These are phyloP conservation scores for Euphorbia tirucalli DNA, from an alignment of 345 rosid genomes.

Conservation along the genomic window DNA sequence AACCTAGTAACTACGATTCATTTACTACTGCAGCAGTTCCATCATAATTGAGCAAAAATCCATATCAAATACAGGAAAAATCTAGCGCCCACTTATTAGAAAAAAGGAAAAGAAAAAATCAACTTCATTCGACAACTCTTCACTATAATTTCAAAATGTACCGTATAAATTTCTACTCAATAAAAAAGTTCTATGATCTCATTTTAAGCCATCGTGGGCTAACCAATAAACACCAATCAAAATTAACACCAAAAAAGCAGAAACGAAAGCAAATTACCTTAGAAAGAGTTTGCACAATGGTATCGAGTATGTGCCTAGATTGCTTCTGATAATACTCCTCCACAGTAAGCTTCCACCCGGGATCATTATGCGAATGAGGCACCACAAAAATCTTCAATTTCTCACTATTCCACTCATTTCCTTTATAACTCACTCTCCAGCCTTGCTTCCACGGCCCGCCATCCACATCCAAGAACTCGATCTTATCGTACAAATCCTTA, in stretches of 20 bases:
- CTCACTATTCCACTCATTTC: constrained; percentile 86
- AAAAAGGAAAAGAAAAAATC: background rate
- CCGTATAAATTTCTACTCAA: background rate
- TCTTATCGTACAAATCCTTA: constrained; percentile 81
- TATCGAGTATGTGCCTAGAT: constrained; percentile 75
- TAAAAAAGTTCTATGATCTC: background rate
- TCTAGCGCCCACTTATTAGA: background rate
- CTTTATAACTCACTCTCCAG: constrained; percentile 72
- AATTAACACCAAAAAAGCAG: background rate
- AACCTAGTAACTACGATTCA: background rate
- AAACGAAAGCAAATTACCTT: constrained; percentile 42
- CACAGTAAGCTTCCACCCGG: constrained; percentile 95
- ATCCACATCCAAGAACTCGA: constrained; percentile 69
- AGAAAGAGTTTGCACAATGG: constrained; percentile 77
- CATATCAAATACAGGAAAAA: background rate
- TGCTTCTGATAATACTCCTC: constrained; percentile 92
- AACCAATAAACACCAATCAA: constrained; percentile 3
- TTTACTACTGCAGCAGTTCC: background rate
- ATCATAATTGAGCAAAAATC: background rate
- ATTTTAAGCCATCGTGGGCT: background rate
- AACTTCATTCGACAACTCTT: background rate
- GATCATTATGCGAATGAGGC: constrained; percentile 99
- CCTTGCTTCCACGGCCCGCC: constrained; percentile 99
- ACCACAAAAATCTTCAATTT: constrained; percentile 80
- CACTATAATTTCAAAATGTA: background rate